phyloP scores from a whole-genome alignment of 805 yeast species.

The Metschnikowia sp. region DNA sequence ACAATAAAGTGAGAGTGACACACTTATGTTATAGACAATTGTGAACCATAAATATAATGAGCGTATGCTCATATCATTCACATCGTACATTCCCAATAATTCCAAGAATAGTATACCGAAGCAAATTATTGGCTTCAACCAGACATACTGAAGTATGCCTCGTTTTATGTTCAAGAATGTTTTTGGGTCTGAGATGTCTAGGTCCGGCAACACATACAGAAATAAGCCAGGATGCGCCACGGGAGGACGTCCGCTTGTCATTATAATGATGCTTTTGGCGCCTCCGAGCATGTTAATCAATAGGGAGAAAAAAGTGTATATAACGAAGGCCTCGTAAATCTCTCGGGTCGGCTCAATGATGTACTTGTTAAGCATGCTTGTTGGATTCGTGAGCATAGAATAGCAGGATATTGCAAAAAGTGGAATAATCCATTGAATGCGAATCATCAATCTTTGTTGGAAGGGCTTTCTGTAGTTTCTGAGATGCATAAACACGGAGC shows the following conservation, averaged over 20 bases:
- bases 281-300: slow-evolving; percentile 87
- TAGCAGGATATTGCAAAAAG: slow-evolving; percentile 73
- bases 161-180: slow-evolving; percentile 75
- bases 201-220: slow-evolving; percentile 46
- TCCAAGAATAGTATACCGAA: slow-evolving; percentile 48
- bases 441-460: slow-evolving; percentile 78
- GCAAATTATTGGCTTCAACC: slow-evolving; percentile 87
- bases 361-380: slow-evolving; percentile 37
- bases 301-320: slow-evolving; percentile 85
- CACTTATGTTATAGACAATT: slow-evolving; percentile 72
- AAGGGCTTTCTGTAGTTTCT: slow-evolving; percentile 81
- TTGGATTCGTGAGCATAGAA: slow-evolving; percentile 46
- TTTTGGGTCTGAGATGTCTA: slow-evolving; percentile 85
- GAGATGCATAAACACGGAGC: slow-evolving; percentile 32
- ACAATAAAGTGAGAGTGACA: slow-evolving; percentile 76
- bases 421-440: slow-evolving; percentile 82
- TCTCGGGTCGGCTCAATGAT: slow-evolving; percentile 75
- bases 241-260: slow-evolving; percentile 69
- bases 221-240: slow-evolving; percentile 60
- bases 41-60: slow-evolving; percentile 64
- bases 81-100: slow-evolving; percentile 47
- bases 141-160: slow-evolving; percentile 88
- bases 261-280: slow-evolving; percentile 76
- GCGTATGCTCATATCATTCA: slow-evolving; percentile 43
- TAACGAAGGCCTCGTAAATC: slow-evolving; percentile 92